Evolutionary conservation across 2,329 filamentous ascomycete genomes (phyloP), one percentile per base, ranked within the genome.

Genomic region (Rhynchosporium agropyri): DNA sequence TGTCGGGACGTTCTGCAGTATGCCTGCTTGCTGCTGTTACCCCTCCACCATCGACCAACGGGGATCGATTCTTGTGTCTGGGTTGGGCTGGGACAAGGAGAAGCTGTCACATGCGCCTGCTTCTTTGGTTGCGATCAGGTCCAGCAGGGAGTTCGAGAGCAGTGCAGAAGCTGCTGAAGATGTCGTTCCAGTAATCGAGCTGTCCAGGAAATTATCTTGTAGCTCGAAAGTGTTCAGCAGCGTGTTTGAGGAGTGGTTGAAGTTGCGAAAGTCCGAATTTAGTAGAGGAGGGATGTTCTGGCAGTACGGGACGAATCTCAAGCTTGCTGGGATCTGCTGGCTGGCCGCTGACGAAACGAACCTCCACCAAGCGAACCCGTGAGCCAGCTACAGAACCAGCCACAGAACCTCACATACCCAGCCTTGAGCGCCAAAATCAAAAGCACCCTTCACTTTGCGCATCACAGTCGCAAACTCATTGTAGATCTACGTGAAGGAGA

Each of bases 41-140:
- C 72, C 73, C 69, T 71, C 71, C 71, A 65, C 64, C 63, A 45
- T 67, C 62, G 61, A 68, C 69, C 71, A 74, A 72, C 68, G 64
- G 67, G 68, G 67, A 66, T 64, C 62, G 66, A 67, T 63, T 60
- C 61, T 68, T 60, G 38, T 31, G 5, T 20, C 56, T 61, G 55
- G 42, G 42, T 62, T 65, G 64, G 66, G 53, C 63, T 65, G 56
- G 61, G 58, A 65, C 67, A 69, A 66, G 63, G 66, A 69, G 66
- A 65, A 66, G 57, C 48, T 60, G 62, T 70, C 69, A 70, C 68
- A 70, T 58, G 56, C 67, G 62, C 67, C 63, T 65, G 66, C 45
- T 48, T 69, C 15, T 20, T 40, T 13, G 20, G 20, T 45, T 42
- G 20, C 33, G 29, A 42, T 54, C 63, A 70, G 65, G 68, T 69